Evolutionary conservation across 225 moss, liverwort and hornwort species (phyloP), one percentile per base, ranked within the genome.

Genomic region (Anthoceros angustus): DNA sequence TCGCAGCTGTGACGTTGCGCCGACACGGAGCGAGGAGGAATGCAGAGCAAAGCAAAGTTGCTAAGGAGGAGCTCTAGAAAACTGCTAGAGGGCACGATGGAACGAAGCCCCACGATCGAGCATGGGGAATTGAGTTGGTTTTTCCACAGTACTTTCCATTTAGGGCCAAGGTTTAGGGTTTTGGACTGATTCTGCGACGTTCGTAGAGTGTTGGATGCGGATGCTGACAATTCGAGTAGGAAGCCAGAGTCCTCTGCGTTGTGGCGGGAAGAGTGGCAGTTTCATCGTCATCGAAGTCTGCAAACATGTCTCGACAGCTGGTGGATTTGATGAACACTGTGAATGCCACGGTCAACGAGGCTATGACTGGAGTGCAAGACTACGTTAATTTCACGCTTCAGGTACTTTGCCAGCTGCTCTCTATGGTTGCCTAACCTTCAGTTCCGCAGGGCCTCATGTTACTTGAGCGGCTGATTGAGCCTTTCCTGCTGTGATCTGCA

Each of bases 291-390:
- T 6, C 11, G 6, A 5, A 2, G 2, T 11, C 16, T 1, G 45
- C 16, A 16, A 46, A 0, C 55, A 55, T 55, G 55, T 55, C 55
- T 9, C 55, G n/a, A 9, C 55, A 55, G 55, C 55, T 55, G 7
- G 23, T 55, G 14, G 55, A 55, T 55, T 23, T 55, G 10, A 18
- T 55, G 16, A 55, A 55, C 18, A 55, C n/a, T 20, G 55, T 55
- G 55, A 55, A 55, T 55, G 55, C n/a, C 55, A 55, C 55, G 5
- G 16, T 55, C 55, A 55, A 18, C 23, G 55, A 55, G 55, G 55
- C 55, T 15, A 55, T 55, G 55, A 18, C 55, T 55, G 55, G 55
- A 23, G 55, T 55, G 7, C 55, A 55, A 20, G 55, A 55, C 55
- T 55, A 55, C 55, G 14, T 55, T 4, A 15, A 18, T 8, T 55